A percentile compares a stretch with the other conserved stretches of the same genome.
These are phyloP conservation scores for Agrocybe pediades DNA, from an alignment of 768 basidiomycete species.

Conservation along the genomic window DNA sequence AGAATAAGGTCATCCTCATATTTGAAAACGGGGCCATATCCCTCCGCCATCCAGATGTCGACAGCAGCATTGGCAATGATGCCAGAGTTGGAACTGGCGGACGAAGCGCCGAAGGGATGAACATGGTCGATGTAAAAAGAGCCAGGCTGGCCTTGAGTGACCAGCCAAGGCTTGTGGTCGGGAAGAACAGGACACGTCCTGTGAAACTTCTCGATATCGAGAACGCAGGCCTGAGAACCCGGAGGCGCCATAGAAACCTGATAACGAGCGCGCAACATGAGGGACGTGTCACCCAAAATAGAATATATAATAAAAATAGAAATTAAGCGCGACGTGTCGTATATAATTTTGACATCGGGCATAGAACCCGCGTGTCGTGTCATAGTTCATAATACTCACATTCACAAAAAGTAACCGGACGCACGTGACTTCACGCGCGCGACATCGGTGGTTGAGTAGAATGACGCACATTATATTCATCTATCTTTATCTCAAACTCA, in stretches of 20 bases:
- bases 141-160: constrained; percentile 20
- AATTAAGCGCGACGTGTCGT: no score
- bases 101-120: constrained; percentile 28
- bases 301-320: no score
- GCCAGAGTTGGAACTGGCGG: constrained; percentile 31
- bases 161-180: constrained; percentile 33
- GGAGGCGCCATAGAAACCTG: constrained; percentile 31
- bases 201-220: constrained; percentile 37
- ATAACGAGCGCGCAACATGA: constrained; percentile 5
- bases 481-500: no score
- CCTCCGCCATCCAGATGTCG: constrained; percentile 27
- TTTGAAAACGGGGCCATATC: constrained; percentile 19
- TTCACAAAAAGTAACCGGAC: no score
- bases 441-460: no score
- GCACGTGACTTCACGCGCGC: no score
- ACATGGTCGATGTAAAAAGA: constrained; percentile 31
- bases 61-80: constrained; percentile 27
- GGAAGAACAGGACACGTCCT: constrained; percentile 31
- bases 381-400: no score
- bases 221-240: constrained; percentile 29
- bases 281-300: background rate
- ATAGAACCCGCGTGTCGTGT: no score
- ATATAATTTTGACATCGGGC: no score
- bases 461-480: no score
- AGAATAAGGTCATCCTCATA: constrained; percentile 26